Conservation (phyloP, 1,284 basidiomycete genomes). For the Takashimella koratensis region DNA sequence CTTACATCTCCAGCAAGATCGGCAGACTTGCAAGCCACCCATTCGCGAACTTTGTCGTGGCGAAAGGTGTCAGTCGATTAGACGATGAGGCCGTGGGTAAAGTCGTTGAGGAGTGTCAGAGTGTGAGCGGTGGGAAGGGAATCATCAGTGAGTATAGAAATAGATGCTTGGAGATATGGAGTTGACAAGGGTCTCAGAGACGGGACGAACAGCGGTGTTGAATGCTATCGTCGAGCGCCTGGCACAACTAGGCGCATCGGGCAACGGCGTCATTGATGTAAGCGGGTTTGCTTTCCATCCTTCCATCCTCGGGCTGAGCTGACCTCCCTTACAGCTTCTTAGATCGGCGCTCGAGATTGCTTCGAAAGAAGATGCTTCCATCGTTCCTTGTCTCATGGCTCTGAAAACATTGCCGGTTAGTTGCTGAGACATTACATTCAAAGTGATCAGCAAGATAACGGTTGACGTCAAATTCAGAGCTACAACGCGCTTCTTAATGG, state of each 20-base stretch:
- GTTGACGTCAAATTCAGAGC: constrained; percentile 13
- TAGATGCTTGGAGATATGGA: no score
- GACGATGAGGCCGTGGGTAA: constrained; percentile 57
- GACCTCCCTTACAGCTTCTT: constrained; percentile 55
- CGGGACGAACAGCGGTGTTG: constrained; percentile 62
- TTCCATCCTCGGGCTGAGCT: no score
- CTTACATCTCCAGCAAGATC: constrained; percentile 70
- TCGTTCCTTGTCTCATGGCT: constrained; percentile 64
- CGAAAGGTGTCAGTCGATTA: constrained; percentile 66
- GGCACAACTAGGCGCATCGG: constrained; percentile 50
- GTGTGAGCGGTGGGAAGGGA: constrained; percentile 51
- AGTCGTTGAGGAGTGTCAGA: constrained; percentile 60
- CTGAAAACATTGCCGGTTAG: constrained; percentile 60
- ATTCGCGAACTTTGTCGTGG: constrained; percentile 85
- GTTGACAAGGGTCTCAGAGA: constrained; percentile 48
- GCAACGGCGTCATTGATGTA: constrained; percentile 44
- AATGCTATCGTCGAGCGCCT: constrained; percentile 68
- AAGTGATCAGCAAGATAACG: background rate
- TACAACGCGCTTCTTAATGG: constrained; percentile 38
- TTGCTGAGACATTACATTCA: background rate
- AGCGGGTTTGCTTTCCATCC: no score
- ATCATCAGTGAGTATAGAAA: constrained; percentile 54
- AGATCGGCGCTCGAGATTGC: constrained; percentile 60
- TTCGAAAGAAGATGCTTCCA: constrained; percentile 51
- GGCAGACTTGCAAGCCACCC: constrained; percentile 72